Evolutionary conservation across 257 asterid genomes (phyloP).

Genomic region (Apocynum venetum): DNA sequence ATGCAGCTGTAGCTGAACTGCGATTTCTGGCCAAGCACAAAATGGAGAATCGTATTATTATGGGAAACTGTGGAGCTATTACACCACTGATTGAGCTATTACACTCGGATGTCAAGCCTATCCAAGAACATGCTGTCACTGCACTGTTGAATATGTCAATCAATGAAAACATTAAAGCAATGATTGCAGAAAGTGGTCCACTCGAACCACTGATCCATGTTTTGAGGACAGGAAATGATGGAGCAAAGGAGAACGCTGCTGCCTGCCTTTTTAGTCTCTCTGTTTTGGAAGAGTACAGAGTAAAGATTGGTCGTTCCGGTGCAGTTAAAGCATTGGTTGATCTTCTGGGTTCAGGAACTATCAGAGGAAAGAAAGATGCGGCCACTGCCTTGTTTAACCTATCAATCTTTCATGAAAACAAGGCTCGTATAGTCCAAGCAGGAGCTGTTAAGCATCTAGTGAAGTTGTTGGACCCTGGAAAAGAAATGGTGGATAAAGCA

Average conservation of each 20-base stretch:
- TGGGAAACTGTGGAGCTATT: constrained; percentile 79
- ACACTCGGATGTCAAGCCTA: constrained; percentile 45
- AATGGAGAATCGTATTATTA: constrained; percentile 68
- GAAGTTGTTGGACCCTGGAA: constrained; percentile 55
- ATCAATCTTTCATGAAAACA: constrained; percentile 85
- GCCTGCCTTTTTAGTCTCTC: constrained; percentile 93
- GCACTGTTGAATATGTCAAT: constrained; percentile 85
- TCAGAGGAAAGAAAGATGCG: constrained; percentile 92
- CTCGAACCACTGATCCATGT: constrained; percentile 82
- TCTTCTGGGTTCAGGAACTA: constrained; percentile 66
- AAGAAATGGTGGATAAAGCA: constrained; percentile 85
- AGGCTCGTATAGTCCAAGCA: constrained; percentile 86
- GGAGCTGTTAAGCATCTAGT: constrained; percentile 84
- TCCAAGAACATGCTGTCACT: constrained; percentile 91
- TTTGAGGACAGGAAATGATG: constrained; percentile 61
- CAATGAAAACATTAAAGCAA: constrained; percentile 51
- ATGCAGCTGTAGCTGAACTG: constrained; percentile 69
- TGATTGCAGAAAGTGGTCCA: constrained; percentile 72
- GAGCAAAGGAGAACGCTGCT: constrained; percentile 90
- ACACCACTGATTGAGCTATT: constrained; percentile 63
- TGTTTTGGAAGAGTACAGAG: constrained; percentile 68
- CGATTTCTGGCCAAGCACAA: constrained; percentile 74
- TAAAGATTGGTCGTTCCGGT: constrained; percentile 77
- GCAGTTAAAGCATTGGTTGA: constrained; percentile 81
- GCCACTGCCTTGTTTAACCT: constrained; percentile 85